A percentile compares a stretch with the other conserved stretches of the same genome.
Conservation (phyloP, 768 basidiomycete species). For the Suillus variegatus region DNA sequence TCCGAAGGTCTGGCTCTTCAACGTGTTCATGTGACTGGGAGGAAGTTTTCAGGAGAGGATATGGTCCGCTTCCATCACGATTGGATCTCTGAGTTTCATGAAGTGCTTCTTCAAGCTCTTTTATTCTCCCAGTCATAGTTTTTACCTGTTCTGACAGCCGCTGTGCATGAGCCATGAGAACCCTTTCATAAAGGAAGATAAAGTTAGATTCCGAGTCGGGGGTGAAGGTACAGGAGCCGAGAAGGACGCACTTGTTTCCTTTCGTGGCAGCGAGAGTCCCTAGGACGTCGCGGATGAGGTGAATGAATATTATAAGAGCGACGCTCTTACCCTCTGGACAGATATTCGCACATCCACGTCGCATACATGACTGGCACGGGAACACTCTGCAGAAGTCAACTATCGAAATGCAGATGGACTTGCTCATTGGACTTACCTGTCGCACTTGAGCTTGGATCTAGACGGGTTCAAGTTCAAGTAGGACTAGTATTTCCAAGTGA, state of each 20-base stretch:
- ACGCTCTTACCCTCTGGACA: slow-evolving; percentile 48
- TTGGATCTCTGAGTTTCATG: slow-evolving; percentile 23
- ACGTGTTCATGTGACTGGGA: slow-evolving; percentile 8
- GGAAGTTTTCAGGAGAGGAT: slow-evolving; percentile 19
- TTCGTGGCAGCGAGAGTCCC: slow-evolving; percentile 55
- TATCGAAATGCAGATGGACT: not conserved
- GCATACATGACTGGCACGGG: slow-evolving; percentile 57
- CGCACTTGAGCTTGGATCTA: slow-evolving; percentile 58
- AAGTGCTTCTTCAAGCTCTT: slow-evolving; percentile 48
- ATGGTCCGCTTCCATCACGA: slow-evolving; percentile 17
- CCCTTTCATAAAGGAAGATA: slow-evolving; percentile 31
- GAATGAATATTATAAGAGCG: not conserved
- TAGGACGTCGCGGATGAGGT: slow-evolving; percentile 16
- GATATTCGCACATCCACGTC: slow-evolving; percentile 52
- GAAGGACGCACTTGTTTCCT: slow-evolving; percentile 50
- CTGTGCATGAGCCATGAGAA: slow-evolving; percentile 52
- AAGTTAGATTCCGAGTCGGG: slow-evolving; percentile 10
- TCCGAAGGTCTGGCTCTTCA: slow-evolving; percentile 16
- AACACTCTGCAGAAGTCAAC: slow-evolving; percentile 37
- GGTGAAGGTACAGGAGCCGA: not conserved
- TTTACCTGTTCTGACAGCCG: slow-evolving; percentile 49
- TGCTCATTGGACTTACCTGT: slow-evolving; percentile 33
- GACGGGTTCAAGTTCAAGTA: slow-evolving; percentile 1
- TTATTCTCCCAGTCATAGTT: slow-evolving; percentile 40
- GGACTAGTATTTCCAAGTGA: slow-evolving; percentile 8